Base-by-base conservation (phyloP, 2,329 filamentous ascomycete genomes). In the Beauveria medogensis region DNA sequence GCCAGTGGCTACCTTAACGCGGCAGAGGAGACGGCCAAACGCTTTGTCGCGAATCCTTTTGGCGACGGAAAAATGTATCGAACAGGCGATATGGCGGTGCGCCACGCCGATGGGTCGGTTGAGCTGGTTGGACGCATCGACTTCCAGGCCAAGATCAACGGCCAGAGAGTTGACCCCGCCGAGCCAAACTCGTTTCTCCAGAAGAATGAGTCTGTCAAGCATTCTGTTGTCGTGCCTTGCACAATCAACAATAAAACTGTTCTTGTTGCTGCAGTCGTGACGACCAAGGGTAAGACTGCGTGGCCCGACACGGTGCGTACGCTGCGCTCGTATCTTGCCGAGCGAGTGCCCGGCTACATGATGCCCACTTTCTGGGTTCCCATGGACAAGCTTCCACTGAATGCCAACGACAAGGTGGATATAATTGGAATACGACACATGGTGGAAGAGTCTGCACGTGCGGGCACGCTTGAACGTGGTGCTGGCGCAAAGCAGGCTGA, bases 101-200 rank as follows among this genome's bases (percentile, higher is more conserved):
- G 59, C 52, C 60, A 64, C 3, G 54, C 59, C 0, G 59, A 57
- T 34, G 64, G 64, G 0, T 34, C 51, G n/a, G 62, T 68, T 20
- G 65, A 68, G 43, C 64, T 66, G 30, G 59, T 64, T 20, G 64
- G 67, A 6, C 65, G 67, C 24, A 55, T 65, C 2, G 67, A 69
- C 40, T 64, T 64, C 10, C 67, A 69, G 34, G 64, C 66, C 30
- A 69, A 69, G 56, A 68, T 68, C 24, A 62, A 64, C n/a, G 66
- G 66, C 2, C 63, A 66, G 26, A 65, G 63, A 16, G 62, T 68
- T 37, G 2, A 50, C 30, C 55, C 61, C 3, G 62, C 48, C 4
- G 62, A 63, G 50, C 28, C 61, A n/a, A 59, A 63, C 16, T 28
- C 28, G 12, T 47, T 28, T 3, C 47, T 62, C 5, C 50, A 53